These are phyloP conservation scores for Colletotrichum tamarilloi DNA, from an alignment of 2,329 filamentous ascomycete genomes.

Conservation along the genomic window DNA sequence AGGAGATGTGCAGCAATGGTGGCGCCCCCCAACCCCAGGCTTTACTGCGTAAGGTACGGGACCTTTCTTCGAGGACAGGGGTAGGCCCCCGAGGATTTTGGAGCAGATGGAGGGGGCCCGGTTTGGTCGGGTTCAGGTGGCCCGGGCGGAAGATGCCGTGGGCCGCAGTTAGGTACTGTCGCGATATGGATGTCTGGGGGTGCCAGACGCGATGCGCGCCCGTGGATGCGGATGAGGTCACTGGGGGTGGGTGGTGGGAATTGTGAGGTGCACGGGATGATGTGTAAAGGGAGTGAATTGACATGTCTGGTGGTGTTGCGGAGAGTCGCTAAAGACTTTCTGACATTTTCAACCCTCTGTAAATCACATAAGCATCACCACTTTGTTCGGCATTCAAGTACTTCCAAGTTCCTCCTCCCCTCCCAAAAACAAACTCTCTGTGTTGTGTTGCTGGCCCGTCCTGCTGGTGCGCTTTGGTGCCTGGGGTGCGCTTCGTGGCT, in stretches of 20 bases:
- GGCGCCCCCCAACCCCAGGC: constrained; percentile 10
- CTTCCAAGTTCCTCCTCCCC: not conserved
- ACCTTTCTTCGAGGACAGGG: constrained; percentile 18
- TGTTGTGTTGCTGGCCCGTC: not conserved
- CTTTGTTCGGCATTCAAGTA: not conserved
- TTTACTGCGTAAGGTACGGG: not conserved
- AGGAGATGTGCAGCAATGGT: constrained; percentile 14
- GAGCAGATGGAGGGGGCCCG: constrained; percentile 3
- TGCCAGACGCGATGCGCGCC: constrained; percentile 19
- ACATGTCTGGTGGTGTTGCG: not conserved
- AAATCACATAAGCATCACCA: not conserved
- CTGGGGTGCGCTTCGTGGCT: constrained; percentile 5
- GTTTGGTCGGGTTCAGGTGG: constrained; percentile 20
- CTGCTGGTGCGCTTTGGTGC: not conserved
- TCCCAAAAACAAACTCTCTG: constrained; percentile 4
- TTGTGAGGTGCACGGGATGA: not conserved
- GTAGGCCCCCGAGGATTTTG: constrained; percentile 29
- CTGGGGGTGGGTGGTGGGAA: not conserved
- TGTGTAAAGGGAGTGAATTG: not conserved
- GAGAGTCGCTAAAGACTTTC: not conserved
- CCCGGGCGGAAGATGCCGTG: constrained; percentile 34
- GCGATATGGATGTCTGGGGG: constrained; percentile 20
- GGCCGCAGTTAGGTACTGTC: constrained; percentile 23
- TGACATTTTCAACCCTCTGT: not conserved
- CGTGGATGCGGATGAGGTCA: not conserved